These are phyloP conservation scores for Prunella vulgaris DNA, from an alignment of 257 asterid genomes.

Conservation along the genomic window DNA sequence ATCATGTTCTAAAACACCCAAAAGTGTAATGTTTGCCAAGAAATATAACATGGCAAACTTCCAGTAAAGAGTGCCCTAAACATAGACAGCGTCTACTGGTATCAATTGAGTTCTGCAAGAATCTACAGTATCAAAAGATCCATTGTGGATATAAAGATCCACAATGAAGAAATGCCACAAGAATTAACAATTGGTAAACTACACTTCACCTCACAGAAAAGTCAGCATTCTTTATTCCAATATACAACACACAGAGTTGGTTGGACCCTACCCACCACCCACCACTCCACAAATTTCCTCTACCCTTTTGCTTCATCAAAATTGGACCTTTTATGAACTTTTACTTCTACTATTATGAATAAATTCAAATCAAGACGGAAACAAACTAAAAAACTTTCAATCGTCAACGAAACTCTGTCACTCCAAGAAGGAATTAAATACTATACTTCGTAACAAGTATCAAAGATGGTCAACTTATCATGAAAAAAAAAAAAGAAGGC, in stretches of 20 bases:
- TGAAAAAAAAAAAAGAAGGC: background rate
- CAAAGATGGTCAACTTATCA: background rate
- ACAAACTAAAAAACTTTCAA: background rate
- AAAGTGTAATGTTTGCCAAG: background rate
- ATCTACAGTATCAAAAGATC: background rate
- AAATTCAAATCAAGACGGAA: background rate
- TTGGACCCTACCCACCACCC: background rate
- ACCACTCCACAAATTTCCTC: background rate
- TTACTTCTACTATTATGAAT: background rate
- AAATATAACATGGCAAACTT: background rate
- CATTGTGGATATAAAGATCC: background rate
- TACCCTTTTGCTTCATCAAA: background rate
- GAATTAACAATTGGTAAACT: background rate
- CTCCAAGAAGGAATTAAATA: background rate
- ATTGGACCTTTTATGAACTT: background rate
- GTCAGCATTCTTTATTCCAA: background rate
- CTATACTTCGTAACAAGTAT: background rate
- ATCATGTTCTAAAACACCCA: background rate
- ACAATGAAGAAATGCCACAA: background rate
- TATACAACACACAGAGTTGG: background rate
- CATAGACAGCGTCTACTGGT: background rate
- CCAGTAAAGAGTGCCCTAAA: background rate
- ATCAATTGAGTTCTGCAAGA: background rate
- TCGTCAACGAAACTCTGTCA: background rate
- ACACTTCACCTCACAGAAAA: background rate